These are phyloP conservation scores for Boletus sp. DNA, from an alignment of 768 basidiomycete genomes.

Conservation along the genomic window DNA sequence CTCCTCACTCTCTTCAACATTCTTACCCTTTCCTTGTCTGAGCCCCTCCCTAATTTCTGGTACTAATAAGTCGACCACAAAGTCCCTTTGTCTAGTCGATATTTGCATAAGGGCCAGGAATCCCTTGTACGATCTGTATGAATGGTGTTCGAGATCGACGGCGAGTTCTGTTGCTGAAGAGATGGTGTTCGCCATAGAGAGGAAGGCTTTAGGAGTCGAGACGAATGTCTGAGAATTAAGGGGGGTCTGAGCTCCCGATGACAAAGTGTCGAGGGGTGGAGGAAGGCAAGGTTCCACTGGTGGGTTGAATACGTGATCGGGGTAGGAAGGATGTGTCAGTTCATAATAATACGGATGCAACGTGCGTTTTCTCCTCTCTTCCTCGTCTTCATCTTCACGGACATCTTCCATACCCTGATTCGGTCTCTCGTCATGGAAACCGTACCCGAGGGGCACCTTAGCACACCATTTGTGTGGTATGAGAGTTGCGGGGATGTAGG, in stretches of 20 bases:
- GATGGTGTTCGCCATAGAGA: conserved; percentile 67
- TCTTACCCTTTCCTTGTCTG: conserved; percentile 53
- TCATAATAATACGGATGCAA: conserved; percentile 86
- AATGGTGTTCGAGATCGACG: conserved; percentile 94
- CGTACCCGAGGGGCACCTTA: conserved; percentile 75
- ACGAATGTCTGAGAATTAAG: conserved; percentile 64
- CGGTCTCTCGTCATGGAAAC: conserved; percentile 34
- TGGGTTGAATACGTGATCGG: conserved; percentile 60
- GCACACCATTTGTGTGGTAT: conserved; percentile 81
- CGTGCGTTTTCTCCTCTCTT: conserved; percentile 24
- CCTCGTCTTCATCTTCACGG: conserved; percentile 20
- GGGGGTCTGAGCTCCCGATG: neutral
- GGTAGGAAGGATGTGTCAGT: conserved; percentile 71
- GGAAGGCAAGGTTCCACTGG: conserved; percentile 51
- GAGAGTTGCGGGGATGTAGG: conserved; percentile 59
- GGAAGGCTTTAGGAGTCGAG: conserved; percentile 52
- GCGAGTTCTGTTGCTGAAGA: conserved; percentile 74
- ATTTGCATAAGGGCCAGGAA: conserved; percentile 95
- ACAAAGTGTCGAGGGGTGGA: conserved; percentile 56
- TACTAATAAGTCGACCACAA: conserved; percentile 78
- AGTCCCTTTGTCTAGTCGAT: conserved; percentile 81
- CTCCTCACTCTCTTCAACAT: conserved; percentile 7
- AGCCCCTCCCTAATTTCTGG: conserved; percentile 65
- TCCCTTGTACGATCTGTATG: conserved; percentile 77
- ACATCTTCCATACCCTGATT: conserved; percentile 20